Percentiles rank a stretch among this genome's conserved stretches.
Evolutionary conservation across 2,329 filamentous ascomycete species (phyloP).

Genomic region (Colletotrichum truncatum): DNA sequence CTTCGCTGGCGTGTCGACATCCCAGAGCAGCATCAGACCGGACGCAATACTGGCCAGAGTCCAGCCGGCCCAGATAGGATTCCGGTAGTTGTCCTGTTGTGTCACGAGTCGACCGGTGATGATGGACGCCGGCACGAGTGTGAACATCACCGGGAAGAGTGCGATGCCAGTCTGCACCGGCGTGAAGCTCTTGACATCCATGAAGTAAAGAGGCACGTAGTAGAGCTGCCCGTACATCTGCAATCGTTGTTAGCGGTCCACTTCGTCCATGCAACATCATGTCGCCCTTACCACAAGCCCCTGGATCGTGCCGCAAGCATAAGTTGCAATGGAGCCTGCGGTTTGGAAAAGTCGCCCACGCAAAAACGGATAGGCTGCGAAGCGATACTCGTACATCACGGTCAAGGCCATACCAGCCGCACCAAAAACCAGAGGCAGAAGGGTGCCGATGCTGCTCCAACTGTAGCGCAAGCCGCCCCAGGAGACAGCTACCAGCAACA

Average conservation of each 20-base stretch:
- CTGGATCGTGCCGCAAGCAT: neutral
- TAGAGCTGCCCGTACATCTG: slow-evolving; percentile 25
- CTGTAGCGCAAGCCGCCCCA: slow-evolving; percentile 3
- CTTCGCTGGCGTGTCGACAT: neutral
- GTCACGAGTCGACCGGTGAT: slow-evolving; percentile 31
- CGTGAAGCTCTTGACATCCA: slow-evolving; percentile 30
- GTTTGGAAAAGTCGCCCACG: neutral
- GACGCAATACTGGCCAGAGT: slow-evolving; percentile 12
- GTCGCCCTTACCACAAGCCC: neutral
- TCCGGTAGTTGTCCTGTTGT: slow-evolving; percentile 28
- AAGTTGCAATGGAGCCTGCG: neutral
- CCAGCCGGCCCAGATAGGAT: slow-evolving; percentile 32
- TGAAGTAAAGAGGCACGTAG: slow-evolving; percentile 34
- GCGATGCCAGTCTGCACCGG: slow-evolving; percentile 30
- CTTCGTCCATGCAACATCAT: too few species aligned
- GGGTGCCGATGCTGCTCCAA: neutral
- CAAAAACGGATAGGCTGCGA: neutral
- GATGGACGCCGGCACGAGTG: slow-evolving; percentile 29
- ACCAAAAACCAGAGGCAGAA: neutral
- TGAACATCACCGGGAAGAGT: slow-evolving; percentile 30
- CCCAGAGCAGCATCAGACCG: slow-evolving; percentile 27
- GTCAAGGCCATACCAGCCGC: neutral
- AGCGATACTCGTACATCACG: neutral
- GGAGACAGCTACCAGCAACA: slow-evolving; percentile 5
- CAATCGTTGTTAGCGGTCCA: neutral